Evolutionary conservation across 768 basidiomycete genomes (phyloP).

Genomic region (Sutorius australiensis): DNA sequence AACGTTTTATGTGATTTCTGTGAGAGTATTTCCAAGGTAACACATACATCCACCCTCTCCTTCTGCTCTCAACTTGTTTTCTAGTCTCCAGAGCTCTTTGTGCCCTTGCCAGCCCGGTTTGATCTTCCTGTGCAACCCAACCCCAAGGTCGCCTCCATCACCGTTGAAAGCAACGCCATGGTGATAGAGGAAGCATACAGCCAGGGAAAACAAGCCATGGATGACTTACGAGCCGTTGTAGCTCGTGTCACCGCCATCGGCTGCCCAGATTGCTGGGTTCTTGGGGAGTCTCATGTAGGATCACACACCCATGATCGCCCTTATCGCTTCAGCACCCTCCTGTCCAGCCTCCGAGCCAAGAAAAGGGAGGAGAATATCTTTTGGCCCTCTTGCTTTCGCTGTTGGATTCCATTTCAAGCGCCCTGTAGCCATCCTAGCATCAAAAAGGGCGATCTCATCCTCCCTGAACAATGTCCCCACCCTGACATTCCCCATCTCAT

Average conservation of each 20-base stretch:
- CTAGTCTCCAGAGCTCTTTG: too few species aligned
- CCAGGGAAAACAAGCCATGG: neutral
- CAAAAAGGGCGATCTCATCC: neutral
- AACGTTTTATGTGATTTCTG: neutral
- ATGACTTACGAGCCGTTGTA: neutral
- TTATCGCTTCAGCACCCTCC: neutral
- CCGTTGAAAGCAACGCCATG: too few species aligned
- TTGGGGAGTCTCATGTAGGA: neutral
- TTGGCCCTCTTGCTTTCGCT: slow-evolving; percentile 4
- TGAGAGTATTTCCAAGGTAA: neutral
- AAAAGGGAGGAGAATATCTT: neutral
- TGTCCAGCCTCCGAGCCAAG: neutral
- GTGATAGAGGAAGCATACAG: neutral
- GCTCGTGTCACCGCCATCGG: neutral
- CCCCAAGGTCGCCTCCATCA: too few species aligned
- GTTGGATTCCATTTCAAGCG: slow-evolving; percentile 6
- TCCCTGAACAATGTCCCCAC: neutral
- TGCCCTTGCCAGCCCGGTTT: too few species aligned
- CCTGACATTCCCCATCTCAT: neutral
- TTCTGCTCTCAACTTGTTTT: too few species aligned
- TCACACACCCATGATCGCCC: neutral
- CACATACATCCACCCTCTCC: too few species aligned
- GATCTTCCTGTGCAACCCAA: too few species aligned
- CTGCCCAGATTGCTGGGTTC: neutral
- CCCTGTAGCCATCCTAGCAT: slow-evolving; percentile 5